phyloP scores from a whole-genome alignment of 202 grass and related monocot species.

The Saccharum hybrid region DNA sequence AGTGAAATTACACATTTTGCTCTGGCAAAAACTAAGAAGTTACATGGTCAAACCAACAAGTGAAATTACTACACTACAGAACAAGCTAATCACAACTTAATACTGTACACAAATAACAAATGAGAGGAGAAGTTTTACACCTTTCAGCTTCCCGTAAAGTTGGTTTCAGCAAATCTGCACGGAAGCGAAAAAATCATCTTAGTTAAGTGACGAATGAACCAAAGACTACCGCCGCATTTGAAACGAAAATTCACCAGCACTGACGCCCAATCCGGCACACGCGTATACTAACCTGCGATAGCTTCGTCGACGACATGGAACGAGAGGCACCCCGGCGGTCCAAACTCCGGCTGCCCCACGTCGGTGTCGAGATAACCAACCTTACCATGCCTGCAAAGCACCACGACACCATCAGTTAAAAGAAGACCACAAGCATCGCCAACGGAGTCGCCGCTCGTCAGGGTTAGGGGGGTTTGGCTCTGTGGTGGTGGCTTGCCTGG shows the following conservation, averaged over 20 bases:
- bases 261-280: neutral
- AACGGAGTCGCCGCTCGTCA: neutral
- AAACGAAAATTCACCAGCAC: neutral
- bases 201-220: neutral
- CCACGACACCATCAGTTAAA: neutral
- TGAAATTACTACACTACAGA: too few relatives aligned
- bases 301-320: constrained; percentile 63
- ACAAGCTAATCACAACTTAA: too few relatives aligned
- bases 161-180: constrained; percentile 82
- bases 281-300: constrained; percentile 45
- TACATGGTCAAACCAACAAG: too few relatives aligned
- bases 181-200: constrained; percentile 7
- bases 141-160: neutral
- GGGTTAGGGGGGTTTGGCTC: neutral
- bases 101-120: too few relatives aligned
- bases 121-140: too few relatives aligned
- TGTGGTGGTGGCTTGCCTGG: constrained; percentile 38
- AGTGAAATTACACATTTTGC: too few relatives aligned
- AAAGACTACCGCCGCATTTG: neutral
- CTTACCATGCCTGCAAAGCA: constrained; percentile 53
- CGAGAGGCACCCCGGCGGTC: constrained; percentile 74
- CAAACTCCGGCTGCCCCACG: constrained; percentile 87
- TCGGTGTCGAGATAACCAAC: constrained; percentile 87
- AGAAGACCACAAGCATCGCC: too few relatives aligned
- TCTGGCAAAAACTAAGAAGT: too few relatives aligned